These are phyloP conservation scores for Lactifluus volemus DNA, from an alignment of 768 basidiomycete genomes.

Conservation along the genomic window DNA sequence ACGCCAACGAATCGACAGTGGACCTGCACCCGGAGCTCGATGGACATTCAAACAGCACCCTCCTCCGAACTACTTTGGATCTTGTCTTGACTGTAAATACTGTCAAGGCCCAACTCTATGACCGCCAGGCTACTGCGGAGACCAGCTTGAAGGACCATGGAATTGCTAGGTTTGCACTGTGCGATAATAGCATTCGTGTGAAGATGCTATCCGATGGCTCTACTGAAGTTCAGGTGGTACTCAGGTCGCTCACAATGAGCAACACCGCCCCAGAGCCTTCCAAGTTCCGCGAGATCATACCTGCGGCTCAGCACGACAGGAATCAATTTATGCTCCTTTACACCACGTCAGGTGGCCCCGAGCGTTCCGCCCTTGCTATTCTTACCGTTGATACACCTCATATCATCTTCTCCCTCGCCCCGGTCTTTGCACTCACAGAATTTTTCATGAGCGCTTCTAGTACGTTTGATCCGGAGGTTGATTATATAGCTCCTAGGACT, in stretches of 20 bases:
- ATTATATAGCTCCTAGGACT: slow-evolving; percentile 15
- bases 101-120: slow-evolving; percentile 84
- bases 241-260: slow-evolving; percentile 88
- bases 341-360: slow-evolving; percentile 56
- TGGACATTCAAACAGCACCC: slow-evolving; percentile 21
- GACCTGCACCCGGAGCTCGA: slow-evolving; percentile 57
- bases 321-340: slow-evolving; percentile 94
- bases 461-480: slow-evolving; percentile 17
- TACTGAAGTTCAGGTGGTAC: slow-evolving; percentile 76
- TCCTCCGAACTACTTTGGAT: slow-evolving; percentile 61
- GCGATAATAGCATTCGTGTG: slow-evolving; percentile 66
- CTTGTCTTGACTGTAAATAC: slow-evolving; percentile 59
- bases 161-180: slow-evolving; percentile 79
- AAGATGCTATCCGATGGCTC: slow-evolving; percentile 79
- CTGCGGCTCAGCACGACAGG: slow-evolving; percentile 76
- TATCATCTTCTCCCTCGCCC: slow-evolving; percentile 88
- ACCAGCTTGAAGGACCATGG: slow-evolving; percentile 62
- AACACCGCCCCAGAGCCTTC: slow-evolving; percentile 78
- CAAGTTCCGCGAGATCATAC: slow-evolving; percentile 91
- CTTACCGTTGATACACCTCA: slow-evolving; percentile 88
- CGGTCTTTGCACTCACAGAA: slow-evolving; percentile 77
- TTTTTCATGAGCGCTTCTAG: slow-evolving; percentile 64
- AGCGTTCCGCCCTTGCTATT: slow-evolving; percentile 58
- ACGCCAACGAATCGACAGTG: slow-evolving; percentile 15
- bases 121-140: slow-evolving; percentile 47